phyloP scores from a whole-genome alignment of 2,329 filamentous ascomycete genomes.

The Grosmannia huntii region DNA sequence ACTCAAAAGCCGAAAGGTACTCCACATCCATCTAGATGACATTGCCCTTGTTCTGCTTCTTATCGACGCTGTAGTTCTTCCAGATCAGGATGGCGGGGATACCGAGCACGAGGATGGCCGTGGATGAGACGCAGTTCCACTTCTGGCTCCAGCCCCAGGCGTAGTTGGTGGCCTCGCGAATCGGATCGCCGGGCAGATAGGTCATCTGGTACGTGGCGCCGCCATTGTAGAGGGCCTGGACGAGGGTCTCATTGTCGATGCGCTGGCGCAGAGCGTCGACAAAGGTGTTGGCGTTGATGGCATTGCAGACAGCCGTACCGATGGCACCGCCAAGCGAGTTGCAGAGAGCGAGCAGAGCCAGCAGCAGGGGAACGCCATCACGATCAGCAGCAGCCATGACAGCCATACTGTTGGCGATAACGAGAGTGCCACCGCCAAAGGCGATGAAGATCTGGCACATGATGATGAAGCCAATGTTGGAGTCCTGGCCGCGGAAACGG shows the following conservation, averaged over 20 bases:
- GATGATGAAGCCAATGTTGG: slow-evolving; percentile 37
- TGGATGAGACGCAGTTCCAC: slow-evolving; percentile 33
- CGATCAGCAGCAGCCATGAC: slow-evolving; percentile 46
- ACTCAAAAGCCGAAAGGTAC: neutral
- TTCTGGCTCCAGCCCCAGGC: slow-evolving; percentile 42
- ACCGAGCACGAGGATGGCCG: slow-evolving; percentile 18
- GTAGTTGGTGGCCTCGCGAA: slow-evolving; percentile 39
- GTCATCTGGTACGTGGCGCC: slow-evolving; percentile 41
- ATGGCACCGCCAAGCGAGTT: slow-evolving; percentile 46
- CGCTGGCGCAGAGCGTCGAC: slow-evolving; percentile 33
- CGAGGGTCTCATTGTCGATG: slow-evolving; percentile 28
- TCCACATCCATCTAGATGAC: slow-evolving; percentile 3
- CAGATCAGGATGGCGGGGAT: slow-evolving; percentile 11
- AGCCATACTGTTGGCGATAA: slow-evolving; percentile 45
- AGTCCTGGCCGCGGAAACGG: slow-evolving; percentile 37
- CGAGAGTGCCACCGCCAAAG: slow-evolving; percentile 41
- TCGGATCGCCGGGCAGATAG: slow-evolving; percentile 35
- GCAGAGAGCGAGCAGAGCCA: slow-evolving; percentile 45
- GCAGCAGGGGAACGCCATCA: slow-evolving; percentile 41
- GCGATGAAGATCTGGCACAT: slow-evolving; percentile 44
- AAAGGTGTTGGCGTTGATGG: slow-evolving; percentile 48
- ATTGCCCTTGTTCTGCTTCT: slow-evolving; percentile 13
- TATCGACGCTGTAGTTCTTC: slow-evolving; percentile 13
- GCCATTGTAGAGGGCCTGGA: slow-evolving; percentile 22
- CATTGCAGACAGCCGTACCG: slow-evolving; percentile 44